Evolutionary conservation across 306 rosid species (phyloP).

Genomic region (Gastrolobium villosum): DNA sequence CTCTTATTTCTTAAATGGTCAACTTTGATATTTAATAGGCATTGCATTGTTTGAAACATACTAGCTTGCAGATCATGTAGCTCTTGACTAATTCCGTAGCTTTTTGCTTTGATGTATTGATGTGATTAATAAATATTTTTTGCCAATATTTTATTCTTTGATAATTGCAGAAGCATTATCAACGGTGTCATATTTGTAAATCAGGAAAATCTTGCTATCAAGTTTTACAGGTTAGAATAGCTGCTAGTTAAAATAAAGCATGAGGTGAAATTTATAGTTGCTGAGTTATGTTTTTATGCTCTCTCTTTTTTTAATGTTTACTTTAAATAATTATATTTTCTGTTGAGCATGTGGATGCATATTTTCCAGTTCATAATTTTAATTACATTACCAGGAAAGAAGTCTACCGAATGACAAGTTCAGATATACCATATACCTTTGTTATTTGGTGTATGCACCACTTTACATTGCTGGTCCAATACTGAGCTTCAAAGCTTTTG

Average conservation of each 20-base stretch:
- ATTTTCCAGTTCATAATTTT: conserved; percentile 46
- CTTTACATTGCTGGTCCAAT: conserved; percentile 95
- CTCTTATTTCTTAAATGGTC: conserved; percentile 2
- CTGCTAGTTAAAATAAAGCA: conserved; percentile 46
- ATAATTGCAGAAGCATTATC: conserved; percentile 82
- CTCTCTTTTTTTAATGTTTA: conserved; percentile 34
- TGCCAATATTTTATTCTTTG: conserved; percentile 48
- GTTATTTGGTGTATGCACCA: conserved; percentile 91
- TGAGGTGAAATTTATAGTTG: conserved; percentile 38
- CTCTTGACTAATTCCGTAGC: conserved; percentile 20
- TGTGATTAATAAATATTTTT: conserved; percentile 26
- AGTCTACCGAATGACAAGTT: conserved; percentile 69
- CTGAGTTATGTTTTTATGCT: conserved; percentile 32
- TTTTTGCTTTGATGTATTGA: conserved; percentile 20
- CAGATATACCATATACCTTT: conserved; percentile 67
- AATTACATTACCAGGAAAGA: conserved; percentile 71
- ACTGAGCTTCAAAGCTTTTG: conserved; percentile 93
- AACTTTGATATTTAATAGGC: conserved; percentile 6
- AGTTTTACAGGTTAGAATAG: conserved; percentile 80
- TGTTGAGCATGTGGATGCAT: conserved; percentile 13
- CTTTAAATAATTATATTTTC: conserved; percentile 26
- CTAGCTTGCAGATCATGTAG: conserved; percentile 29
- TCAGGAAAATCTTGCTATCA: conserved; percentile 84
- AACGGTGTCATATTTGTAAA: conserved; percentile 79
- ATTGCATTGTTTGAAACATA: conserved; percentile 32